Percentiles rank a stretch among this genome's conserved stretches.
Evolutionary conservation across 768 basidiomycete species (phyloP).

Genomic region (Psilocybe tampanensis): DNA sequence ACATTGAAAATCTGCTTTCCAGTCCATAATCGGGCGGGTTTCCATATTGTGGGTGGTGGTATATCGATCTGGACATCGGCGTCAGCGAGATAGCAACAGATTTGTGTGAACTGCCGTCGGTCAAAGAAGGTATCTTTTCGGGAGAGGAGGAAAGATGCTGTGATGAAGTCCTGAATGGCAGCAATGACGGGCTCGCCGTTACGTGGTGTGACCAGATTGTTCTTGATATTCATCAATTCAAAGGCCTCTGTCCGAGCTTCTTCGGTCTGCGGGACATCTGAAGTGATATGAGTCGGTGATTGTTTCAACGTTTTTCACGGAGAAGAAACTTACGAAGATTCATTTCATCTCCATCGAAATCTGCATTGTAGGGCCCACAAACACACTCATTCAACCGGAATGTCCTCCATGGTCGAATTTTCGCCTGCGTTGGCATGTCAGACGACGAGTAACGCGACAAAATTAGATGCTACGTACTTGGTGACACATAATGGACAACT

Average conservation of each 20-base stretch:
- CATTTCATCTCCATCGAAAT: slow-evolving; percentile 99
- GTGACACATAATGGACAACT: slow-evolving; percentile 99
- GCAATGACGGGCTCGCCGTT: slow-evolving; percentile 99
- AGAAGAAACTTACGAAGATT: slow-evolving; percentile 76
- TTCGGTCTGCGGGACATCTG: slow-evolving; percentile 98
- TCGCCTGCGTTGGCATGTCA: slow-evolving; percentile 47
- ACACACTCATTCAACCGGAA: slow-evolving; percentile 99
- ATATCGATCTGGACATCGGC: slow-evolving; percentile 92
- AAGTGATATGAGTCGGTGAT: not conserved
- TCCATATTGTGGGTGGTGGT: slow-evolving; percentile 93
- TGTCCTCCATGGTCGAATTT: slow-evolving; percentile 95
- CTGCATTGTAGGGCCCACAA: slow-evolving; percentile 98
- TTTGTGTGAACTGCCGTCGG: slow-evolving; percentile 93
- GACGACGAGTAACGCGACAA: not conserved
- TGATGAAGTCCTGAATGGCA: slow-evolving; percentile 99
- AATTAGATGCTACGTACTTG: slow-evolving; percentile 51
- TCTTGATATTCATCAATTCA: slow-evolving; percentile 95
- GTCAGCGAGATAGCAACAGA: slow-evolving; percentile 93
- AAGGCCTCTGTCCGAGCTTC: slow-evolving; percentile 97
- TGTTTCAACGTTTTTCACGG: not conserved
- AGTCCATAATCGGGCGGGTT: slow-evolving; percentile 93
- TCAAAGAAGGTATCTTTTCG: slow-evolving; percentile 92
- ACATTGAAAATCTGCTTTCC: slow-evolving; percentile 99
- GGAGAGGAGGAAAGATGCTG: slow-evolving; percentile 94
- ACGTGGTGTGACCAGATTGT: slow-evolving; percentile 96